Evolutionary conservation across 495 filamentous ascomycete genomes (phyloP).

Genomic region (Trichoderma gamsii): DNA sequence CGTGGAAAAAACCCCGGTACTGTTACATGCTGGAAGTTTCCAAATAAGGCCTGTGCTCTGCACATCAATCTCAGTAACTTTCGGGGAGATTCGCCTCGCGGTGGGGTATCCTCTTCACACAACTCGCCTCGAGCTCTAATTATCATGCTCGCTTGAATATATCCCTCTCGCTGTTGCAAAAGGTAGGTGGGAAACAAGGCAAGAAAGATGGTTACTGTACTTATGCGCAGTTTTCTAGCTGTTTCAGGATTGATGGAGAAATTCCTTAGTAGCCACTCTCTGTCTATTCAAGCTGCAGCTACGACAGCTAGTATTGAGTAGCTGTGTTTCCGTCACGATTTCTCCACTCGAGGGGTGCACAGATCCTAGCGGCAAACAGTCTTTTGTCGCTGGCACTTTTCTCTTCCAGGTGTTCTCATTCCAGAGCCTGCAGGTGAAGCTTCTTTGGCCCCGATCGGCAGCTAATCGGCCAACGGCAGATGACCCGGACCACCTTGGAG

Average conservation of each 20-base stretch:
- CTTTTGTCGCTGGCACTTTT: background rate
- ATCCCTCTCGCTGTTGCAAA: background rate
- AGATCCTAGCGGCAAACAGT: background rate
- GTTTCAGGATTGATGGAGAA: background rate
- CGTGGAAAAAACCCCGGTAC: background rate
- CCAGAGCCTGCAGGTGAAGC: background rate
- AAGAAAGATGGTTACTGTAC: background rate
- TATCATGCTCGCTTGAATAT: background rate
- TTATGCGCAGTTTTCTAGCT: background rate
- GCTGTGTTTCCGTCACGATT: too few species aligned
- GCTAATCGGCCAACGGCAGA: conserved; percentile 1
- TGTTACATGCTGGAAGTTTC: background rate
- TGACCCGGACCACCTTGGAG: background rate
- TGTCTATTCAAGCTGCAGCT: background rate
- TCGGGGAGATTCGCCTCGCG: background rate
- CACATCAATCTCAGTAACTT: background rate
- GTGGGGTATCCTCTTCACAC: background rate
- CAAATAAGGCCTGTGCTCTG: background rate
- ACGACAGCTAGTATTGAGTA: background rate
- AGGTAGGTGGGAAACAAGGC: background rate
- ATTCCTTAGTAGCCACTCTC: background rate
- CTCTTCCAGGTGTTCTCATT: background rate
- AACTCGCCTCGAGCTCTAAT: background rate
- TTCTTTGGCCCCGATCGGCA: background rate
- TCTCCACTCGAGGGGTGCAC: background rate